These are phyloP conservation scores for Vaccinium corymbosum DNA, from an alignment of 148 eudicot species.

Conservation along the genomic window DNA sequence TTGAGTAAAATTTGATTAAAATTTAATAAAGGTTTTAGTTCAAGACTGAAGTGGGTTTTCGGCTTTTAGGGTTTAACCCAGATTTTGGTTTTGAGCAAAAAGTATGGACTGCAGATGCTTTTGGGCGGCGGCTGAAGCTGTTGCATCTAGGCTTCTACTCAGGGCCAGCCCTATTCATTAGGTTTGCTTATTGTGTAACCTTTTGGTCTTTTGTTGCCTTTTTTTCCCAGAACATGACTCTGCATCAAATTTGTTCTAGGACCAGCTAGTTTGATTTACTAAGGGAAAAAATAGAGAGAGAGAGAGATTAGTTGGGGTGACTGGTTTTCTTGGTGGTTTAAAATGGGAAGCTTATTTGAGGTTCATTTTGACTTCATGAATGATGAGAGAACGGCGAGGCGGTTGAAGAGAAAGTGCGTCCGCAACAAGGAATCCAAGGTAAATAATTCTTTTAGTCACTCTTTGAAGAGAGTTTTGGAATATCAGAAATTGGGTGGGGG, in stretches of 20 bases:
- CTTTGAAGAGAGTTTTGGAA: background rate
- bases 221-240: background rate
- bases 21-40: no score
- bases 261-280: background rate
- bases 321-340: background rate
- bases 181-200: background rate
- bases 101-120: background rate
- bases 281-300: background rate
- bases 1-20: background rate
- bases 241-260: background rate
- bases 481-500: background rate
- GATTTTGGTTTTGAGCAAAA: background rate
- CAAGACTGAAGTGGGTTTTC: background rate
- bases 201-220: background rate
- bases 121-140: background rate
- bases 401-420: slow-evolving; percentile 14
- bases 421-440: background rate
- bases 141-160: background rate
- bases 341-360: background rate
- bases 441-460: background rate
- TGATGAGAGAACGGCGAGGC: slow-evolving; percentile 7
- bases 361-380: background rate
- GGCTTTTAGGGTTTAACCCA: background rate
- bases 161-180: background rate
- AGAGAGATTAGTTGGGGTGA: background rate